Percentiles rank a stretch among this genome's conserved stretches.
These are phyloP conservation scores for Aspergillus baeticus DNA, from an alignment of 495 filamentous ascomycete species.

Conservation along the genomic window DNA sequence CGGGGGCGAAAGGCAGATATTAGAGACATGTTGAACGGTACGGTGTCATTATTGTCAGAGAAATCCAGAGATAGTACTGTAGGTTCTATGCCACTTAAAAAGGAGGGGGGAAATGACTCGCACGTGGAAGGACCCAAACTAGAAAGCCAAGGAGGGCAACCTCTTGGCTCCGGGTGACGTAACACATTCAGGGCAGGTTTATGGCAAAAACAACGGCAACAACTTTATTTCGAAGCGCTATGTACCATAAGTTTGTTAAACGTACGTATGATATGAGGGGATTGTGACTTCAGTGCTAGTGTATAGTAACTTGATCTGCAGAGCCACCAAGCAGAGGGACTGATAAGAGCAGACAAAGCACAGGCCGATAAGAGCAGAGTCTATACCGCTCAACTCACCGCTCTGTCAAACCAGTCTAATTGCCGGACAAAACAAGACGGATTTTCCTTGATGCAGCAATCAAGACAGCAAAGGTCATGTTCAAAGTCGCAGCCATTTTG, in stretches of 20 bases:
- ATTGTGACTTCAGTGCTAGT: too few species aligned
- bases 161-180: conserved; percentile 1
- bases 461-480: background rate
- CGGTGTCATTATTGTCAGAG: background rate
- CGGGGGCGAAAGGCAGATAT: conserved; percentile 40
- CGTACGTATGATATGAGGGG: too few species aligned
- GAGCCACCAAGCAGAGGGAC: background rate
- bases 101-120: background rate
- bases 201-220: too few species aligned
- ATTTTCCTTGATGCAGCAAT: background rate
- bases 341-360: background rate
- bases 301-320: background rate
- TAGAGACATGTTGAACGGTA: conserved; percentile 26
- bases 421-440: background rate
- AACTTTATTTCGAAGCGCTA: too few species aligned
- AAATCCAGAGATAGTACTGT: background rate
- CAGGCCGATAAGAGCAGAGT: background rate
- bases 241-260: too few species aligned
- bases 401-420: background rate
- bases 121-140: too few species aligned
- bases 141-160: background rate
- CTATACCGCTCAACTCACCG: conserved; percentile 7
- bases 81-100: background rate
- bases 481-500: background rate
- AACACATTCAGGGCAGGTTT: background rate